Base-by-base conservation (phyloP, 306 rosid genomes). In the Mucuna pruriens region DNA sequence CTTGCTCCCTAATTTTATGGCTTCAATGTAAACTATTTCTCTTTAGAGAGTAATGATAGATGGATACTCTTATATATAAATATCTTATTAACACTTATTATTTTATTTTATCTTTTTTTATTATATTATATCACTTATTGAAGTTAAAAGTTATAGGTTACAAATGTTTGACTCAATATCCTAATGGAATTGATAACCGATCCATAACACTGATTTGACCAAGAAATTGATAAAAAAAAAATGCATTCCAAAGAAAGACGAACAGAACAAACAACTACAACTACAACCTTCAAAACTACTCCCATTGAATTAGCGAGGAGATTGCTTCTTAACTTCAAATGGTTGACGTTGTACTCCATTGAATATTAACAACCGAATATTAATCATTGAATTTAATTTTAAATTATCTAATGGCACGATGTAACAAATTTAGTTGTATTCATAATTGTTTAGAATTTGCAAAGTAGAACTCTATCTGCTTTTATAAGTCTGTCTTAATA, bases 1-100 rank as follows among this genome's bases (percentile, higher is more conserved):
- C 64, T 51, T 72, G n/a, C 26, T 75, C 69, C 57, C 79, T 57
- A 23, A 74, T 38, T 39, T 74, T 26, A 13, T 57, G 39, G 54
- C 39, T 39, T 11, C 54, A 74, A 5, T 29, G 5, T 36, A 20
- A 55, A 17, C 36, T 9, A 20, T 29, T 29, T 71, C 42, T 15
- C 40, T 4, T 13, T 46, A 13, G 17, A 45, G 6, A 45, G 3
- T 12, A 13, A 13, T 45, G 6, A 45, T 12, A 45, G 12, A 45
- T 46, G 7, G 19, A 46, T 4, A 46, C 19, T 4, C 5, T 15
- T 4, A 46, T 15, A 15, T 10, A 46, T 4, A 13, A 15, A 46
- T 46, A 46, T 46, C 7, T 15, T 46, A 15, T 15, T 46, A 46
- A 15, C 15, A 15, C 7, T 4, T 46, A 15, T 46, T 4, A 46